phyloP scores from a whole-genome alignment of 306 rosid species.

The Prinsepia uniflora region DNA sequence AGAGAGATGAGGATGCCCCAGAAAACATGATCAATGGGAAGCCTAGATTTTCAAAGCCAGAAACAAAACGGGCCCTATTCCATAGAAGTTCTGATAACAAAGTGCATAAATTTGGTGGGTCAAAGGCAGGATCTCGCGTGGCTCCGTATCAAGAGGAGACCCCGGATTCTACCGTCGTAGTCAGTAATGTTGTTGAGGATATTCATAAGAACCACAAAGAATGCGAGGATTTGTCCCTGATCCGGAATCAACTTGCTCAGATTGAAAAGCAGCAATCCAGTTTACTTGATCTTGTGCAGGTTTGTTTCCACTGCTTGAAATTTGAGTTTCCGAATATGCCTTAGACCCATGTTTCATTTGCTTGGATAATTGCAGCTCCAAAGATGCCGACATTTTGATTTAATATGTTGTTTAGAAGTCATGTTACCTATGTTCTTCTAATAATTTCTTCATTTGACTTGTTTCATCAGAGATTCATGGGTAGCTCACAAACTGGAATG shows the following conservation, averaged over 20 bases:
- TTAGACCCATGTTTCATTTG: background rate
- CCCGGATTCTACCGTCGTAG: slow-evolving; percentile 39
- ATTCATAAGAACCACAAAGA: slow-evolving; percentile 47
- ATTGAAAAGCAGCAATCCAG: slow-evolving; percentile 92
- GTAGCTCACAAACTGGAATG: slow-evolving; percentile 93
- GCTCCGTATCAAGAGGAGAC: slow-evolving; percentile 70
- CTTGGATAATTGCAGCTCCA: background rate
- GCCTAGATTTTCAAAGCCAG: slow-evolving; percentile 42
- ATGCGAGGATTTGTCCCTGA: slow-evolving; percentile 63
- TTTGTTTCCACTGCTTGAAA: slow-evolving; percentile 39
- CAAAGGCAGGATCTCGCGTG: slow-evolving; percentile 75
- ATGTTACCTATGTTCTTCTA: background rate
- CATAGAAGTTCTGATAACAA: slow-evolving; percentile 47
- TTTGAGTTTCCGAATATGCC: background rate
- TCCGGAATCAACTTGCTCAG: slow-evolving; percentile 80
- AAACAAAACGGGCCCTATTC: slow-evolving; percentile 48
- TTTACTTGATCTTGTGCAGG: slow-evolving; percentile 88
- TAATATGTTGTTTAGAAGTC: background rate
- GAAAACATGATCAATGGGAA: slow-evolving; percentile 47
- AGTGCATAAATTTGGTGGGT: slow-evolving; percentile 46
- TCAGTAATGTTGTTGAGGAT: slow-evolving; percentile 44
- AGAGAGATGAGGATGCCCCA: slow-evolving; percentile 40
- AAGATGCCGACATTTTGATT: background rate
- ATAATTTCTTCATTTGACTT: slow-evolving; percentile 10
- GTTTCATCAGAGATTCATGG: slow-evolving; percentile 68